These are phyloP conservation scores for Lentinus tigrinus DNA, from an alignment of 768 basidiomycete genomes.

Conservation along the genomic window DNA sequence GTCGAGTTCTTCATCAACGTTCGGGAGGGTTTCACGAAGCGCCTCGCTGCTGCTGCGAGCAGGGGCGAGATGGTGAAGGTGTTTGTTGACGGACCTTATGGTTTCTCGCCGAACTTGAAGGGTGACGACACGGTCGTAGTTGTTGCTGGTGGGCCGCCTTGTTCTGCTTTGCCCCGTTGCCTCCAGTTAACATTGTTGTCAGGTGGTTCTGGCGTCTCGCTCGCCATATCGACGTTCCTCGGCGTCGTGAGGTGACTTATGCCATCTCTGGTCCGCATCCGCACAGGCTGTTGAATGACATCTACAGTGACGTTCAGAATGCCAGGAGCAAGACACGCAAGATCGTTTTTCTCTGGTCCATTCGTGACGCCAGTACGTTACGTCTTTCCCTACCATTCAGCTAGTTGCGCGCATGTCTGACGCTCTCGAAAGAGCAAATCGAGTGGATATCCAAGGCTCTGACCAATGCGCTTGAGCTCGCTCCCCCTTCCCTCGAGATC, in stretches of 20 bases:
- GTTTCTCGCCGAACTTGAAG: constrained; percentile 39
- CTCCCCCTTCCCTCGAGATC: constrained; percentile 32
- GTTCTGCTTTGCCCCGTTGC: neutral
- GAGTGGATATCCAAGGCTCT: constrained; percentile 47
- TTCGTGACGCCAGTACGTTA: constrained; percentile 39
- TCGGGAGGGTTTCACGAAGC: constrained; percentile 57
- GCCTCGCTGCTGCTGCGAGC: constrained; percentile 36
- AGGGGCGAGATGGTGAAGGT: constrained; percentile 37
- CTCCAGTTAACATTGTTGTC: neutral
- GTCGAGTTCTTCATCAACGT: constrained; percentile 61
- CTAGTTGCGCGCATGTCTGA: too few species aligned
- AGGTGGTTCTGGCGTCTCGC: constrained; percentile 47
- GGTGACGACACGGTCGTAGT: constrained; percentile 47
- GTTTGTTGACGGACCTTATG: constrained; percentile 62
- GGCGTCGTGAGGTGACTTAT: constrained; percentile 21
- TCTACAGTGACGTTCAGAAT: constrained; percentile 32
- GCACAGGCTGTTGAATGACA: neutral
- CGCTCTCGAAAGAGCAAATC: constrained; percentile 30
- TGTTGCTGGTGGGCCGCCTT: constrained; percentile 43
- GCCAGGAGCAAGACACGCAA: constrained; percentile 28
- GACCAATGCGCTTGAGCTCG: constrained; percentile 28
- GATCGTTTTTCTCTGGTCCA: constrained; percentile 43
- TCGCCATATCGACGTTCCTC: constrained; percentile 44
- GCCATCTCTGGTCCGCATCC: neutral
- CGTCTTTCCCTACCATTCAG: neutral